A percentile compares a stretch with the other conserved stretches of the same genome.
Conservation (phyloP, 441 rosid species). For the Hura crepitans region DNA sequence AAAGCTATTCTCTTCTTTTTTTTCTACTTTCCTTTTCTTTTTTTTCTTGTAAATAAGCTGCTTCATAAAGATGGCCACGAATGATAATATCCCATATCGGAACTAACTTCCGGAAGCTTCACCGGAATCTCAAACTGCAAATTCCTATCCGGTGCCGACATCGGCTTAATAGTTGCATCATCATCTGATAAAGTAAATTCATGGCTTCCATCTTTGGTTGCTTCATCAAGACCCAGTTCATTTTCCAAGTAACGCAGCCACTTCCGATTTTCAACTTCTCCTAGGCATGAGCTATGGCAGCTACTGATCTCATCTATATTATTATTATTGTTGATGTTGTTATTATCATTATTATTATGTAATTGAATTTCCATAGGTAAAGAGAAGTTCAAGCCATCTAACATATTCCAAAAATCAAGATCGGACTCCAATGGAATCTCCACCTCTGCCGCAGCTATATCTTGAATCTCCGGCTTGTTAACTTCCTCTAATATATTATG, state of each 20-base stretch:
- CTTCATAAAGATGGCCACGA: slow-evolving; percentile 22
- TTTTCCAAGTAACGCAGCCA: slow-evolving; percentile 67
- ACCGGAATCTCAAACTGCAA: slow-evolving; percentile 13
- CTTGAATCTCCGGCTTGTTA: slow-evolving; percentile 44
- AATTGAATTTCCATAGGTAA: slow-evolving; percentile 6
- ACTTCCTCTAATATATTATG: slow-evolving; percentile 45
- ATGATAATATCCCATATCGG: slow-evolving; percentile 21
- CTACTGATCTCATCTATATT: slow-evolving; percentile 12
- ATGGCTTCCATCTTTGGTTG: slow-evolving; percentile 26
- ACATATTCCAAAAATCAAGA: slow-evolving; percentile 65
- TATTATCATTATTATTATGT: background rate
- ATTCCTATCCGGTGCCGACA: slow-evolving; percentile 15
- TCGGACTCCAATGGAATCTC: slow-evolving; percentile 60
- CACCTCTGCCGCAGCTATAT: slow-evolving; percentile 5
- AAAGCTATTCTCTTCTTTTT: no score
- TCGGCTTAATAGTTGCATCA: slow-evolving; percentile 10
- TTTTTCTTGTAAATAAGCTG: no score
- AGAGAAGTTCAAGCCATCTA: slow-evolving; percentile 43
- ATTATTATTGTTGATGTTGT: background rate
- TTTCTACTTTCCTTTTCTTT: no score
- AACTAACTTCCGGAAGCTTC: slow-evolving; percentile 26
- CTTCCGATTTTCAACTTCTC: slow-evolving; percentile 34
- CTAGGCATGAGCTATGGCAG: slow-evolving; percentile 27
- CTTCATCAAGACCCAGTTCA: slow-evolving; percentile 60
- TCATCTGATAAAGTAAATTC: slow-evolving; percentile 7